These are phyloP conservation scores for Adansonia madagascariensis DNA, from an alignment of 441 rosid genomes.

Conservation along the genomic window DNA sequence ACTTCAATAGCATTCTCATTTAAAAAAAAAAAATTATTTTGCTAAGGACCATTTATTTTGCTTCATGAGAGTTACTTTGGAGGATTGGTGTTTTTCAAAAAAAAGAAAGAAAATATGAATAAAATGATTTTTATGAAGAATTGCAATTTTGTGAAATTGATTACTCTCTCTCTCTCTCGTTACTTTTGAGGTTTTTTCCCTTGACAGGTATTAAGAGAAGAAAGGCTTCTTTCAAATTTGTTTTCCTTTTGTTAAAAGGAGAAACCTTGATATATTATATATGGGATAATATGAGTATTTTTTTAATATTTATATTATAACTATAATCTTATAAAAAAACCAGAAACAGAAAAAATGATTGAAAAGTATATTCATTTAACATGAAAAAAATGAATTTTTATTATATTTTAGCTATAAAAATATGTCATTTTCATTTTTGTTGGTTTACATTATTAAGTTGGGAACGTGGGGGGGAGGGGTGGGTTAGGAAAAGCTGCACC, in stretches of 20 bases:
- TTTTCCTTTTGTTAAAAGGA: too few relatives aligned
- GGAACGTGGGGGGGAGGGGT: neutral
- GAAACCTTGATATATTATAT: neutral
- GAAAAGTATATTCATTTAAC: neutral
- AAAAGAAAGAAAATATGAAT: neutral
- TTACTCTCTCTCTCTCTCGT: neutral
- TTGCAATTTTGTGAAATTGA: neutral
- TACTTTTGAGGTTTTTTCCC: neutral
- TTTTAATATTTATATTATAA: too few relatives aligned
- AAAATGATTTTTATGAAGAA: neutral
- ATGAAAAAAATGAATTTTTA: neutral
- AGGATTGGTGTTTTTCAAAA: neutral
- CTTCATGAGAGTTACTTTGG: neutral
- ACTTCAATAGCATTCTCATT: too few relatives aligned
- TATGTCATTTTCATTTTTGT: neutral
- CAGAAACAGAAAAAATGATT: neutral
- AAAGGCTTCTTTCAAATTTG: too few relatives aligned
- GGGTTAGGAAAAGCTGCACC: neutral
- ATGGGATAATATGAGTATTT: neutral
- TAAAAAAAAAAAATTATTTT: neutral
- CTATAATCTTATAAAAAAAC: neutral
- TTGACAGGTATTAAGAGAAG: neutral
- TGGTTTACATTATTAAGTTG: neutral
- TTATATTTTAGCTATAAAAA: neutral
- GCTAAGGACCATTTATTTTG: neutral